Evolutionary conservation across 2,329 filamentous ascomycete species (phyloP).

Genomic region (Penicillium sp.): DNA sequence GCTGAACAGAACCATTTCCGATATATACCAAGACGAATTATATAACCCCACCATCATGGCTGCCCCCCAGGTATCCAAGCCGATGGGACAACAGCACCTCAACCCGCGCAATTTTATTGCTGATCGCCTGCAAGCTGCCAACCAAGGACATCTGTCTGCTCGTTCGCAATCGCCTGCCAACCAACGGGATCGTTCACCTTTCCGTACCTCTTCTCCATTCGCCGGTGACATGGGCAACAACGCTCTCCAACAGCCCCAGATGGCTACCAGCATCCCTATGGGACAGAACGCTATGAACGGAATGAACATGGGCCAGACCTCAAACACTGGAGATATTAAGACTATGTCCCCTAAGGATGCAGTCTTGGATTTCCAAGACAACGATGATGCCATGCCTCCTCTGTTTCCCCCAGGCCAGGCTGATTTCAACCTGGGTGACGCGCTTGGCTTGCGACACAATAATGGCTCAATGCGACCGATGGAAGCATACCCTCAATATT

Average conservation of each 20-base stretch:
- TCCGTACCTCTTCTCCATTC: constrained; percentile 68
- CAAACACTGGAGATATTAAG: constrained; percentile 54
- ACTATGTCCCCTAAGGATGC: constrained; percentile 96
- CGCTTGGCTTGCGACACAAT: constrained; percentile 39
- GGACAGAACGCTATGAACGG: constrained; percentile 32
- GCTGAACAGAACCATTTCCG: constrained; percentile 81
- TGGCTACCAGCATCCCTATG: constrained; percentile 41
- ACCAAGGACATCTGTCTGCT: constrained; percentile 68
- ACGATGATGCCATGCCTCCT: constrained; percentile 64
- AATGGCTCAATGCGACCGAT: constrained; percentile 42
- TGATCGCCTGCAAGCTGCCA: constrained; percentile 75
- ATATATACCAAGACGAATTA: constrained; percentile 79
- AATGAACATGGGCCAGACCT: constrained; percentile 31
- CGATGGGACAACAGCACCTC: constrained; percentile 35
- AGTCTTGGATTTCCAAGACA: constrained; percentile 77
- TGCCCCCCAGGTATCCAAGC: constrained; percentile 38
- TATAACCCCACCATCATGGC: constrained; percentile 59
- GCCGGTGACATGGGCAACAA: constrained; percentile 49
- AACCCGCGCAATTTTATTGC: constrained; percentile 65
- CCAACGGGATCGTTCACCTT: constrained; percentile 74
- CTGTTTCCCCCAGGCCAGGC: constrained; percentile 67
- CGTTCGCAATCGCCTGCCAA: constrained; percentile 58
- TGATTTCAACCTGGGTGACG: constrained; percentile 52
- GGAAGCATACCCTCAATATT: constrained; percentile 45
- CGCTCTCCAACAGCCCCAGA: constrained; percentile 39